phyloP scores from a whole-genome alignment of 257 asterid species.

The Salvia rosmarinus region DNA sequence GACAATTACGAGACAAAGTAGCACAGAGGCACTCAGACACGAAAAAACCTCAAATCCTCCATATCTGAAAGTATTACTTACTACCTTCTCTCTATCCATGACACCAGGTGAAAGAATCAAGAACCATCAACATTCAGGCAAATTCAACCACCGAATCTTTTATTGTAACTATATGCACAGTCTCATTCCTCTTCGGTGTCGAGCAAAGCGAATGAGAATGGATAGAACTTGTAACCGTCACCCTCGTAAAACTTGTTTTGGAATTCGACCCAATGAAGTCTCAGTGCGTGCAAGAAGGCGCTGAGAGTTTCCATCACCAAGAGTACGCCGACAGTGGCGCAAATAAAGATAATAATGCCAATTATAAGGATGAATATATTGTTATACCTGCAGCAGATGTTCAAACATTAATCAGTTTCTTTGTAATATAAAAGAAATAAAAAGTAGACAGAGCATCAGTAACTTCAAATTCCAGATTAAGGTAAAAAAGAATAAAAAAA shows the following conservation, averaged over 20 bases:
- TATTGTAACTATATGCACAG: conserved; percentile 26
- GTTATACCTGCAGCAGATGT: conserved; percentile 67
- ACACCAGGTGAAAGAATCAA: conserved; percentile 47
- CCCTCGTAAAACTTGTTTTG: conserved; percentile 97
- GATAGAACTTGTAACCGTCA: conserved; percentile 89
- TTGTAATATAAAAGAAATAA: not conserved
- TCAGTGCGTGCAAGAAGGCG: conserved; percentile 92
- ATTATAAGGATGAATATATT: conserved; percentile 64
- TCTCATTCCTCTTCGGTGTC: conserved; percentile 73
- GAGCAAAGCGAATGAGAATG: conserved; percentile 66
- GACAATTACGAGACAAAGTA: conserved; percentile 22
- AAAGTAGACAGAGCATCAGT: not conserved
- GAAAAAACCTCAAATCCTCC: conserved; percentile 6
- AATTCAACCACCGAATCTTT: conserved; percentile 37
- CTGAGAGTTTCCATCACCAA: conserved; percentile 97
- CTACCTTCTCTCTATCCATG: conserved; percentile 44
- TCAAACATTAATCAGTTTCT: conserved; percentile 20
- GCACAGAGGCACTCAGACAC: conserved; percentile 28
- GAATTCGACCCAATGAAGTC: conserved; percentile 99
- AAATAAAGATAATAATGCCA: conserved; percentile 75
- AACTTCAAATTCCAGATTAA: not conserved
- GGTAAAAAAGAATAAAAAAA: not conserved
- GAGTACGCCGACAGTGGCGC: conserved; percentile 90
- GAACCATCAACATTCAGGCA: conserved; percentile 40
- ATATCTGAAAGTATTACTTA: conserved; percentile 28